Conservation (phyloP, 164 flowering plant genomes). For the Cinnamomum chago region DNA sequence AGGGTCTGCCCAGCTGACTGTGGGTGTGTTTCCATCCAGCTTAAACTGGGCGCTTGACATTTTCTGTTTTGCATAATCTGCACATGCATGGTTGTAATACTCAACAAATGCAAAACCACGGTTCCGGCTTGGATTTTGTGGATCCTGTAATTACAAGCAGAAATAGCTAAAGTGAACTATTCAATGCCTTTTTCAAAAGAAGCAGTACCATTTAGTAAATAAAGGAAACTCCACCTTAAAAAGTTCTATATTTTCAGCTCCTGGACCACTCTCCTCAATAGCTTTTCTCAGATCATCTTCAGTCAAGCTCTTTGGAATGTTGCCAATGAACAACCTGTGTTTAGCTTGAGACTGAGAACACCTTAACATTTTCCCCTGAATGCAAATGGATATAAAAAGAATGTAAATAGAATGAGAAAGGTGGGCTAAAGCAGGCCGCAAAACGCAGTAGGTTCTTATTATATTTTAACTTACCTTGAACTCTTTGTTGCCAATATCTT, state of each 20-base stretch:
- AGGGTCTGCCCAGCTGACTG: conserved; percentile 96
- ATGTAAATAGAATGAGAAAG: background rate
- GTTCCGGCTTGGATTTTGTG: conserved; percentile 72
- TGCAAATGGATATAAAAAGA: background rate
- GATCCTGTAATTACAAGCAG: conserved; percentile 58
- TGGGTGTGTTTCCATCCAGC: conserved; percentile 81
- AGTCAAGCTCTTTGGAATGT: conserved; percentile 82
- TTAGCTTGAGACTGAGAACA: conserved; percentile 90
- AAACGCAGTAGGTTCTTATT: background rate
- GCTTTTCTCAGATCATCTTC: conserved; percentile 74
- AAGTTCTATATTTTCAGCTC: conserved; percentile 81
- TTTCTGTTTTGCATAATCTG: conserved; percentile 89
- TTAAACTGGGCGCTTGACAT: conserved; percentile 68
- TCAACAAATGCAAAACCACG: conserved; percentile 96
- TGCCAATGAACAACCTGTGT: conserved; percentile 89
- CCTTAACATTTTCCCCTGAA: conserved; percentile 82
- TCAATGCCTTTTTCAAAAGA: background rate
- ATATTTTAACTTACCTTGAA: conserved; percentile 52
- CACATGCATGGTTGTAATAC: conserved; percentile 97
- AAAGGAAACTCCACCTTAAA: conserved; percentile 52
- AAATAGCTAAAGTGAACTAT: background rate
- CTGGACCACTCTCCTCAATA: conserved; percentile 82
- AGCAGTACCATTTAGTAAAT: conserved; percentile 4
- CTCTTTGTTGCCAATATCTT: conserved; percentile 69
- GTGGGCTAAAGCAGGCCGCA: background rate